These are phyloP conservation scores for Vigna angularis DNA, from an alignment of 306 rosid genomes.

Conservation along the genomic window DNA sequence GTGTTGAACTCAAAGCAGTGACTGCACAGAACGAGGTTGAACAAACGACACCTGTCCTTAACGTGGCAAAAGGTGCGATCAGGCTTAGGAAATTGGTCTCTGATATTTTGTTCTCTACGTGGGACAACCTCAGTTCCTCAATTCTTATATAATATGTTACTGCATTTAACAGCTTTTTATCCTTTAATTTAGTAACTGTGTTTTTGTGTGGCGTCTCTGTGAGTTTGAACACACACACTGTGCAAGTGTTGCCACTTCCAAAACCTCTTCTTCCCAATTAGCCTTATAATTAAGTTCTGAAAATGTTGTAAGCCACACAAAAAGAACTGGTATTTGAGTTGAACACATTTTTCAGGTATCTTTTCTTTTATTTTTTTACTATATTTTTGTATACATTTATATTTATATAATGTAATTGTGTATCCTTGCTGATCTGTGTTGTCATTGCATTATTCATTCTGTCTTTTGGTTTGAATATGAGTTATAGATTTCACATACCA, in stretches of 20 bases:
- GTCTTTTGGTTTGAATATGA: conserved; percentile 14
- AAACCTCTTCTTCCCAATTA: neutral
- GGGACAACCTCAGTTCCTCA: neutral
- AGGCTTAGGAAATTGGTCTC: neutral
- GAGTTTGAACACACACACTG: neutral
- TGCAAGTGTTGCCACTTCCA: neutral
- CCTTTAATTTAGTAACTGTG: neutral
- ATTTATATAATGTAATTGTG: neutral
- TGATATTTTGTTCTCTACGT: neutral
- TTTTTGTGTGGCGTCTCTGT: conserved; percentile 26
- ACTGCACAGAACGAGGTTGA: neutral
- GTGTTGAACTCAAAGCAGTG: conserved; percentile 41
- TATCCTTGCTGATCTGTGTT: neutral
- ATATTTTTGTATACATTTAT: neutral
- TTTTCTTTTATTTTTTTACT: neutral
- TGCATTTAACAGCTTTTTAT: conserved; percentile 14
- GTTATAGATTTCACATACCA: neutral
- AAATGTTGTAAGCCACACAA: neutral
- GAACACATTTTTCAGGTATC: conserved; percentile 19
- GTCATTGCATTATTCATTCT: neutral
- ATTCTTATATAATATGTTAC: neutral
- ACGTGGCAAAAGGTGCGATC: conserved; percentile 48
- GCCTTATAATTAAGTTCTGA: neutral
- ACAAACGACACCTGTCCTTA: conserved; percentile 51
- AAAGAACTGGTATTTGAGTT: conserved; percentile 10